Evolutionary conservation across 768 basidiomycete species (phyloP).

Genomic region (Mrakia hoshinonis): DNA sequence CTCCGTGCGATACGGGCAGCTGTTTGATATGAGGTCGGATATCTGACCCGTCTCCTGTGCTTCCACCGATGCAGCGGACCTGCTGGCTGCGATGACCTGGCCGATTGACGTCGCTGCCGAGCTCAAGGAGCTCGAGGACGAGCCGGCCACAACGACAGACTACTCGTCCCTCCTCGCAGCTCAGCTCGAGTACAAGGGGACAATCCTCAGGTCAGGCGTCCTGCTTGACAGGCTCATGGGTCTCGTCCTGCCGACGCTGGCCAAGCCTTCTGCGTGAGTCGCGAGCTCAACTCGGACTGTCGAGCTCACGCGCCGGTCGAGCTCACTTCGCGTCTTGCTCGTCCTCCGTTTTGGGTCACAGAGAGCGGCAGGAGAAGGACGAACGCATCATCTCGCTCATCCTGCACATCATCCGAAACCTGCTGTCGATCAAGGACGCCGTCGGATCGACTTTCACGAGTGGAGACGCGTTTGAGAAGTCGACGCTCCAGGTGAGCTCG

Average conservation of each 20-base stretch:
- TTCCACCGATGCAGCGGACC: slow-evolving; percentile 49
- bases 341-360: slow-evolving; percentile 25
- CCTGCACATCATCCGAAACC: slow-evolving; percentile 80
- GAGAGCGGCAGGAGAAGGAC: slow-evolving; percentile 67
- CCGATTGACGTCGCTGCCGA: slow-evolving; percentile 93
- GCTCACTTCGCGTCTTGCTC: not conserved
- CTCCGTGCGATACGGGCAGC: not conserved
- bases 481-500: slow-evolving; percentile 55
- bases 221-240: slow-evolving; percentile 43
- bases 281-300: too few species aligned
- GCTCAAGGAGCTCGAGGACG: slow-evolving; percentile 71
- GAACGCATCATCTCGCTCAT: slow-evolving; percentile 78
- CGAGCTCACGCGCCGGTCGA: not conserved
- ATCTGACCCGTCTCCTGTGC: not conserved
- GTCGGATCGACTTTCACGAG: slow-evolving; percentile 62
- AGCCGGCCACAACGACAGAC: slow-evolving; percentile 66
- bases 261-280: slow-evolving; percentile 50
- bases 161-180: slow-evolving; percentile 73
- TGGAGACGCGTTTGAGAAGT: slow-evolving; percentile 68
- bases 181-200: slow-evolving; percentile 82
- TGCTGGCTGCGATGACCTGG: slow-evolving; percentile 98
- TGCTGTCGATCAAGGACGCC: slow-evolving; percentile 86
- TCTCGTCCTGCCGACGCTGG: slow-evolving; percentile 67
- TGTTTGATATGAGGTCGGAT: not conserved
- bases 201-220: slow-evolving; percentile 58